Evolutionary conservation across 1,139 yeast species (phyloP), one percentile per base, ranked within the genome.

Genomic region (Dujonia santamariae): DNA sequence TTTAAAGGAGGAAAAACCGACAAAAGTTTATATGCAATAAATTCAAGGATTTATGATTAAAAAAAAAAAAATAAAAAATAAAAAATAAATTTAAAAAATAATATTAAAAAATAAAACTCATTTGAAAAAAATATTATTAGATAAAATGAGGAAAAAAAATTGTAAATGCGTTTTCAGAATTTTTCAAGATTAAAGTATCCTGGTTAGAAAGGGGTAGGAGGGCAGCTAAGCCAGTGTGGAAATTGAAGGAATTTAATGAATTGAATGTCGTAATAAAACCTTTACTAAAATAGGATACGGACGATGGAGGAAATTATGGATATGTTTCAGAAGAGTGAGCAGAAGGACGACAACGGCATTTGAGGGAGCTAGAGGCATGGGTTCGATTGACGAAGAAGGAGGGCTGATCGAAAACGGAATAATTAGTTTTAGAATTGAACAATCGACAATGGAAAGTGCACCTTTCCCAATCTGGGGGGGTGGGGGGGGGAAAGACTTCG

Each of bases 161-260:
- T 19, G 21, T 19, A 19, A 9, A 19, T 19, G 8, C 21, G 8
- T 9, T 19, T 26, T 16, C 13, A 35, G 37, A 30, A 35, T 26
- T 19, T 27, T 30, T 35, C 25, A 34, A 34, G 37, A 34, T 34
- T 34, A 25, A 13, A n/a, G 8, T 17, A 22, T 31, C 34, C 31
- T 22, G 28, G 6, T 17, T 27, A 18, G 29, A 24, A 27, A 28
- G 37, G 34, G 37, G 37, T 30, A 34, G 37, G 37, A 34, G 37
- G 32, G 12, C 31, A 26, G 21, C 14, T 21, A 12, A n/a, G n/a
- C n/a, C n/a, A n/a, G n/a, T n/a, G n/a, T n/a, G n/a, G n/a, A n/a
- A 25, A 9, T 18, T 7, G 14, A 18, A 14, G 24, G 12, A 25
- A 14, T 12, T 15, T 11, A 23, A 23, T 12, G 26, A 23, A 12